Conservation (phyloP, 768 basidiomycete species). For the Phanerodontia chrysosporium region DNA sequence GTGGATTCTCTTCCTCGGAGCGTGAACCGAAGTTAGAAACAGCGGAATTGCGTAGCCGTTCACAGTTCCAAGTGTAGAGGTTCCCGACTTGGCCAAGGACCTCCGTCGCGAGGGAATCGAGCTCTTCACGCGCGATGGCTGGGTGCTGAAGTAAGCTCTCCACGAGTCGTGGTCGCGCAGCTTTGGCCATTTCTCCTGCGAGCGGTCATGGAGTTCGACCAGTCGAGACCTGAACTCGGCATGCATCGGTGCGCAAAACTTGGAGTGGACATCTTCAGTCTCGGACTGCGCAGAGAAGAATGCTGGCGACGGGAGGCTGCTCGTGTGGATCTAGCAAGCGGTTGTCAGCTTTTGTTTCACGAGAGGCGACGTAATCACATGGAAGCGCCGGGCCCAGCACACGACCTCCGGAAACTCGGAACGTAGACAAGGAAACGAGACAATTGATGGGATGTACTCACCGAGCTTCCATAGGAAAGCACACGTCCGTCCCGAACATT, state of each 20-base stretch:
- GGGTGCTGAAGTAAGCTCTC: background rate
- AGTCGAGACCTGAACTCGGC: slow-evolving; percentile 32
- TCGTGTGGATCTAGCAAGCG: background rate
- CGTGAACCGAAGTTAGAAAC: slow-evolving; percentile 9
- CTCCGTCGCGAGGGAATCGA: slow-evolving; percentile 11
- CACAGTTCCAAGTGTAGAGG: slow-evolving; percentile 55
- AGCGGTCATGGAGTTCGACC: slow-evolving; percentile 15
- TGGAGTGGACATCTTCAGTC: slow-evolving; percentile 38
- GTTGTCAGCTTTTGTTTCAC: background rate
- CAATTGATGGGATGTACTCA: slow-evolving; percentile 32
- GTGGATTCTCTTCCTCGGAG: slow-evolving; percentile 35
- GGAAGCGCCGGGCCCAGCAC: background rate
- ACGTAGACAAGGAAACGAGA: background rate
- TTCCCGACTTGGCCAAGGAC: slow-evolving; percentile 36
- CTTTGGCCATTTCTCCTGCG: slow-evolving; percentile 29
- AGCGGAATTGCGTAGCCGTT: slow-evolving; percentile 8
- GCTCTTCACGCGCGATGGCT: background rate
- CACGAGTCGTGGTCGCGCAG: slow-evolving; percentile 10
- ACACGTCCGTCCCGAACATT: slow-evolving; percentile 62
- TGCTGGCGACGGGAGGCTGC: background rate
- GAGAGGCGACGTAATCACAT: slow-evolving; percentile 52
- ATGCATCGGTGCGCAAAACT: slow-evolving; percentile 47
- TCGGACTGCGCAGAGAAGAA: slow-evolving; percentile 12
- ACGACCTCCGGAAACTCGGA: background rate
- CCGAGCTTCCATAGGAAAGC: slow-evolving; percentile 85